Percentiles rank a stretch among this genome's conserved stretches.
Conservation (phyloP, 2,329 filamentous ascomycete genomes). For the Phaeosphaeria sp. region DNA sequence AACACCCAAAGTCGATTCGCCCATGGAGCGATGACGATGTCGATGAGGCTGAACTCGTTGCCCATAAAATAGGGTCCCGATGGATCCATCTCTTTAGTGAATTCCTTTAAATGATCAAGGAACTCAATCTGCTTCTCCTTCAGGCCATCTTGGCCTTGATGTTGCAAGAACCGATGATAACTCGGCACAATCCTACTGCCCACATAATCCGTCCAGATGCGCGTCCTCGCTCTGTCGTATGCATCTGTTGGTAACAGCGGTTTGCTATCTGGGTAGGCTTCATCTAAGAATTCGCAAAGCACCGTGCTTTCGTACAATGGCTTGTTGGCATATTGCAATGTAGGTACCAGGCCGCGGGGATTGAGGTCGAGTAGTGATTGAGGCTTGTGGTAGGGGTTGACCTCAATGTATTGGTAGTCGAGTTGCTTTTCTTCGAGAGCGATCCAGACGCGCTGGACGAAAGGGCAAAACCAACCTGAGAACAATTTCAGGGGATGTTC, state of each 20-base stretch:
- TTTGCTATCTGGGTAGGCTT: constrained; percentile 64
- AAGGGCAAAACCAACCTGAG: constrained; percentile 76
- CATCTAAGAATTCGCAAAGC: constrained; percentile 78
- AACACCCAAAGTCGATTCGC: constrained; percentile 74
- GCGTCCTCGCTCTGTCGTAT: constrained; percentile 69
- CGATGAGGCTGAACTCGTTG: constrained; percentile 68
- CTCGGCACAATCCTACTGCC: constrained; percentile 70
- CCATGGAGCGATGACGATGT: constrained; percentile 77
- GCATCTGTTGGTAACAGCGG: constrained; percentile 65
- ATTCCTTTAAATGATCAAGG: constrained; percentile 63
- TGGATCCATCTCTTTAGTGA: constrained; percentile 67
- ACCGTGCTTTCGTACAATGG: constrained; percentile 76
- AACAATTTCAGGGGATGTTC: constrained; percentile 69
- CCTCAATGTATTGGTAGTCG: constrained; percentile 71
- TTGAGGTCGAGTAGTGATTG: constrained; percentile 73
- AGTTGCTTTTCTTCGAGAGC: constrained; percentile 76
- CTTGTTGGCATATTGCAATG: constrained; percentile 63
- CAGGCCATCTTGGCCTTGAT: constrained; percentile 47
- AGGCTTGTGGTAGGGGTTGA: constrained; percentile 80
- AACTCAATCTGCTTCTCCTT: constrained; percentile 66
- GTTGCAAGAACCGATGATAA: constrained; percentile 67
- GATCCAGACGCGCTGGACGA: constrained; percentile 75
- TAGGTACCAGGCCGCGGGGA: constrained; percentile 77
- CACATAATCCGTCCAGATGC: constrained; percentile 79
- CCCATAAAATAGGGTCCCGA: constrained; percentile 74